Evolutionary conservation across 2,329 filamentous ascomycete genomes (phyloP), one percentile per base, ranked within the genome.

Genomic region (Aspergillus melleus): DNA sequence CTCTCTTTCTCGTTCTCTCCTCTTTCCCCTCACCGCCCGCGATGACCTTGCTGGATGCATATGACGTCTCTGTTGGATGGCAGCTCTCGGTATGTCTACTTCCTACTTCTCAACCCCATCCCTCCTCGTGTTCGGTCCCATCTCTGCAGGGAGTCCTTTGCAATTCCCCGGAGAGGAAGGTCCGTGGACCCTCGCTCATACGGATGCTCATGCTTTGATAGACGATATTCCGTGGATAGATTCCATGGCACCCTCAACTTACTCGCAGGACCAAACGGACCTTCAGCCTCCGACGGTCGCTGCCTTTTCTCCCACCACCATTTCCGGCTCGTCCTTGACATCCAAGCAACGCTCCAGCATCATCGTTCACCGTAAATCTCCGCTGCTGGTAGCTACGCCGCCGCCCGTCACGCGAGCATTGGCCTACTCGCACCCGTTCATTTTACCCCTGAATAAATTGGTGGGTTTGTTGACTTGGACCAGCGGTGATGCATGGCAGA

Each of bases 311-410:
- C 93, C 95, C 32, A 85, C 89, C 22, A 91, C 90, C 22, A 85
- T 93, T 66, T 89, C 87, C 49, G 86, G 89, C 58, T 84, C 85
- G 42, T 84, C 87, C 5, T 82, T 89, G 51, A 85, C 87, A 42
- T 87, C 87, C 47, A 90, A 90, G 71, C 90, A 94, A 63, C 88
- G 91, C 50, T 96, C 92, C 19, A 96, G 92, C 59, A 93, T 99
- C 68, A 87, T 98, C 67, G 93, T 99, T 20, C 93, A 98, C 77
- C 94, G 96, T 76, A 99, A 98, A 79, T 96, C 92, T 16, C 95
- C 95, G 11, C 79, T 99, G 50, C 84, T 99, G 19, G 88, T 96
- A 61, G 92, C 94, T 16, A 99, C 95, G 10, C 95, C 95, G 49
- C 95, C 95, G 1, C 91, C 96, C 73, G 89, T 99, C 74, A 99